These are phyloP conservation scores for Neofusicoccum sp. DNA, from an alignment of 2,329 filamentous ascomycete species.

Conservation along the genomic window DNA sequence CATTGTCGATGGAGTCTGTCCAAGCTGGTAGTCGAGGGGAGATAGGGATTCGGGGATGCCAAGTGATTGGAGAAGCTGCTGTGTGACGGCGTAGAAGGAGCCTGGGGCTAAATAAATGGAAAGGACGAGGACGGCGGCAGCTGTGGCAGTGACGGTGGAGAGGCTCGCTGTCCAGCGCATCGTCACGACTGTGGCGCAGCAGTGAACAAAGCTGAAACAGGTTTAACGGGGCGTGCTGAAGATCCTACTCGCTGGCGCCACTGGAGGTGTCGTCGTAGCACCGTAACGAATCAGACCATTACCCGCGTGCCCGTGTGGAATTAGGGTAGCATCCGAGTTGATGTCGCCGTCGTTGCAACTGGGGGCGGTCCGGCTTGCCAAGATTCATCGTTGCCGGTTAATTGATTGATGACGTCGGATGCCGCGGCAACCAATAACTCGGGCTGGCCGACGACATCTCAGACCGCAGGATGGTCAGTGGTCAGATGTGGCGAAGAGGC, in stretches of 20 bases:
- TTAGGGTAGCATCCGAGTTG: not conserved
- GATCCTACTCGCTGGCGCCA: slow-evolving; percentile 9
- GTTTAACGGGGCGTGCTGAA: slow-evolving; percentile 8
- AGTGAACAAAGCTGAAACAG: slow-evolving; percentile 6
- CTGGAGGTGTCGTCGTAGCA: slow-evolving; percentile 3
- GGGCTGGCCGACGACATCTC: not conserved
- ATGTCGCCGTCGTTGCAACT: not conserved
- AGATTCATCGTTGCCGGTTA: not conserved
- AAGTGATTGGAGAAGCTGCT: not conserved
- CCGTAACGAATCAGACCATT: slow-evolving; percentile 1
- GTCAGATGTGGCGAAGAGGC: not conserved
- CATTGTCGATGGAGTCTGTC: slow-evolving; percentile 20
- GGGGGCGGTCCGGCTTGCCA: not conserved
- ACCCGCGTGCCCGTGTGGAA: not conserved
- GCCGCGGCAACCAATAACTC: not conserved
- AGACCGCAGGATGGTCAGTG: slow-evolving; percentile 1
- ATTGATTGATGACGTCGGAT: not conserved
- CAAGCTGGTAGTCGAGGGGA: not conserved
- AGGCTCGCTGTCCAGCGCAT: slow-evolving; percentile 10
- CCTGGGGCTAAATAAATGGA: slow-evolving; percentile 9
- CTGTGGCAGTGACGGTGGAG: slow-evolving; percentile 3
- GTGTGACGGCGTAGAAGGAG: not conserved
- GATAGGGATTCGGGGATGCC: not conserved
- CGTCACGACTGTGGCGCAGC: slow-evolving; percentile 18
- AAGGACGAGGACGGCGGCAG: not conserved